A percentile compares a stretch with the other conserved stretches of the same genome.
These are phyloP conservation scores for Carnegiea gigantea DNA, from an alignment of 179 eudicot species.

Conservation along the genomic window DNA sequence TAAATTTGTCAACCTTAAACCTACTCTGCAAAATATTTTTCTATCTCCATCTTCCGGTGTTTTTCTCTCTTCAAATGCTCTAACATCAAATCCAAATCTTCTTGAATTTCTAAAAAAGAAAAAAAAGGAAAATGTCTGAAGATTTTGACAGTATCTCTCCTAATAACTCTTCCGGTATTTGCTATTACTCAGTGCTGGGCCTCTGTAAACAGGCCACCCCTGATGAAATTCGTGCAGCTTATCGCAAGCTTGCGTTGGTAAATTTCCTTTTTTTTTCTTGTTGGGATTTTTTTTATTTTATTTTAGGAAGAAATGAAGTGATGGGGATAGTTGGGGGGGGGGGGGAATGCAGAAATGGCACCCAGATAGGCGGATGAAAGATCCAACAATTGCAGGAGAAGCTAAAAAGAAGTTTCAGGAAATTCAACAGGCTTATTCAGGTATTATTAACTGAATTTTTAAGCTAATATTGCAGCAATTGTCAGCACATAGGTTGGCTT, in stretches of 20 bases:
- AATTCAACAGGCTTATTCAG: conserved; percentile 77
- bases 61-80: not conserved
- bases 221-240: conserved; percentile 60
- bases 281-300: not conserved
- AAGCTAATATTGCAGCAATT: no score
- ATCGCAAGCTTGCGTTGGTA: conserved; percentile 77
- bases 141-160: not conserved
- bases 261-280: not conserved
- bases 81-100: not conserved
- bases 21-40: not conserved
- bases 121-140: not conserved
- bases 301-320: not conserved
- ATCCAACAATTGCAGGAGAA: conserved; percentile 51
- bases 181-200: conserved; percentile 9
- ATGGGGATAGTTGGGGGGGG: not conserved
- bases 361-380: conserved; percentile 63
- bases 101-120: not conserved
- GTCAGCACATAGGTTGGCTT: no score
- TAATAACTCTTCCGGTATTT: not conserved
- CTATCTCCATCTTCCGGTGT: not conserved
- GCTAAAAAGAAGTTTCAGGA: conserved; percentile 65
- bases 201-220: conserved; percentile 18
- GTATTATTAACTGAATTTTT: conserved; percentile 22
- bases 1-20: not conserved
- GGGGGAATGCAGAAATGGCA: conserved; percentile 81